A percentile compares a stretch with the other conserved stretches of the same genome.
Conservation (phyloP, 345 rosid genomes). For the Sisymbrium altissimum region DNA sequence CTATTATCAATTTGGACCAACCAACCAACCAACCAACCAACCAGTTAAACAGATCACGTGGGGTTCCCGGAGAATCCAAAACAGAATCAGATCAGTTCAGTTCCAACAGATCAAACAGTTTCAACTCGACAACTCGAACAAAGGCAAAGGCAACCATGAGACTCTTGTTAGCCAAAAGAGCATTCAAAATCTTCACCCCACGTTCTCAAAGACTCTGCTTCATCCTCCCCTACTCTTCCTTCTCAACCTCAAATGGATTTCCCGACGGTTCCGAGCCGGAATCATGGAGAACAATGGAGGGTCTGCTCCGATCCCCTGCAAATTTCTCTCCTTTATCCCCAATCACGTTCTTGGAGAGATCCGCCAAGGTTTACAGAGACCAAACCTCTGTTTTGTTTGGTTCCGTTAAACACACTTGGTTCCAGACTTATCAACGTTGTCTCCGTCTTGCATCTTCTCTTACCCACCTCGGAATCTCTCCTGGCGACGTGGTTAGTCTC, state of each 20-base stretch:
- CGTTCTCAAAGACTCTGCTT: neutral
- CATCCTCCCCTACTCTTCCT: neutral
- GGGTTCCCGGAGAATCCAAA: neutral
- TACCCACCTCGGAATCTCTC: conserved; percentile 49
- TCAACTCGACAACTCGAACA: neutral
- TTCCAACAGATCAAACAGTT: neutral
- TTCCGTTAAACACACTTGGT: conserved; percentile 49
- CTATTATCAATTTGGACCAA: neutral
- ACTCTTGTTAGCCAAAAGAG: conserved; percentile 12
- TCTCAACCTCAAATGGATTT: neutral
- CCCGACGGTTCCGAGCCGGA: conserved; percentile 26
- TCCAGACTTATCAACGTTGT: conserved; percentile 60
- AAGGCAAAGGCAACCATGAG: conserved; percentile 11
- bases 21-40: conserved; percentile 4
- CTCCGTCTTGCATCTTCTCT: conserved; percentile 71
- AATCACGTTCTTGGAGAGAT: conserved; percentile 64
- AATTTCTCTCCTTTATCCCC: conserved; percentile 67
- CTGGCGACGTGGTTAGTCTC: conserved; percentile 64
- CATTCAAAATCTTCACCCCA: conserved; percentile 9
- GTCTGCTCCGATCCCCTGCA: conserved; percentile 54
- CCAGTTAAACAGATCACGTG: neutral
- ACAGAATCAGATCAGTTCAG: neutral
- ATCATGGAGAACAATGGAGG: conserved; percentile 59
- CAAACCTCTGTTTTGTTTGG: conserved; percentile 57
- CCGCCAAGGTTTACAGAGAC: conserved; percentile 66